phyloP scores from a whole-genome alignment of 352 stramenopile genomes.

The Globisporangium paddicum region DNA sequence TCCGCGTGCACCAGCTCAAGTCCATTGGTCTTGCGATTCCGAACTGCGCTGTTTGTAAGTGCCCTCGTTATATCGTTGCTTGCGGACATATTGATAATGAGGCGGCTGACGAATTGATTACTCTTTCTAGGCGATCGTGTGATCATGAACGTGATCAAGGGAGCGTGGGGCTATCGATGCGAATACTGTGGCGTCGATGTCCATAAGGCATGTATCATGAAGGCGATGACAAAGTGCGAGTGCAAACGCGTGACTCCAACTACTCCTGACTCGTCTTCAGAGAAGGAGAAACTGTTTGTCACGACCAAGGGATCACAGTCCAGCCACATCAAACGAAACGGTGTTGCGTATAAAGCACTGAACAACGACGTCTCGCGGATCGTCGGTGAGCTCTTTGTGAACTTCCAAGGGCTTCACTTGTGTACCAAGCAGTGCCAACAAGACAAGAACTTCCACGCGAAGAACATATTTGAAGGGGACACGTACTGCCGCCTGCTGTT shows the following conservation, averaged over 20 bases:
- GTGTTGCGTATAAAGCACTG: conserved; percentile 40
- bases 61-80: neutral
- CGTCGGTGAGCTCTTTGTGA: conserved; percentile 64
- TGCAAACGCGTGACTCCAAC: conserved; percentile 25
- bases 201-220: conserved; percentile 87
- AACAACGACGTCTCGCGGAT: conserved; percentile 32
- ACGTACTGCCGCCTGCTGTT: conserved; percentile 79
- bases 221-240: conserved; percentile 71
- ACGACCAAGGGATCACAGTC: conserved; percentile 1
- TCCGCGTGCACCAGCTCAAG: conserved; percentile 84
- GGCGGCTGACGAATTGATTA: neutral
- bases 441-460: conserved; percentile 60
- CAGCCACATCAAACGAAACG: conserved; percentile 19
- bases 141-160: conserved; percentile 82
- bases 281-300: neutral
- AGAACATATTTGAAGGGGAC: conserved; percentile 86
- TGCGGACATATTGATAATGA: neutral
- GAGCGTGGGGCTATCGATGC: conserved; percentile 78
- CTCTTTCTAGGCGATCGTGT: conserved; percentile 52
- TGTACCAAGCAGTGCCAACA: conserved; percentile 79
- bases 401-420: conserved; percentile 74
- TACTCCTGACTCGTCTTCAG: neutral
- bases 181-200: conserved; percentile 78
- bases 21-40: conserved; percentile 80
- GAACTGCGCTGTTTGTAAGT: conserved; percentile 69